Evolutionary conservation across 106 monocot species (phyloP), one percentile per base, ranked within the genome.

Genomic region (Apostasia ramifera): DNA sequence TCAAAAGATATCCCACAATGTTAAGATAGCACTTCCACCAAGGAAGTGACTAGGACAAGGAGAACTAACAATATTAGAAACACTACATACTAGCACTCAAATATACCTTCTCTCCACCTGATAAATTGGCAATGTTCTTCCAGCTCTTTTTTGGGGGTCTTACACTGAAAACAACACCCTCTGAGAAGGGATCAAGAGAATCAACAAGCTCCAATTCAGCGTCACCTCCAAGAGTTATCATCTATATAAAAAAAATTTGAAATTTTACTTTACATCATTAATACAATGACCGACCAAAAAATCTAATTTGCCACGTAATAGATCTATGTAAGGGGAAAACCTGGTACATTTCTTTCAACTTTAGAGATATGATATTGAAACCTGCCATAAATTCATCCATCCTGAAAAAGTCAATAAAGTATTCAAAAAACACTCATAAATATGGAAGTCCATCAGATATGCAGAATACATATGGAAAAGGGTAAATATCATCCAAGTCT

Each of bases 301-400:
- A 53, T 9, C 45, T 39, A 67, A 53, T 40, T 55, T 13, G 6
- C 43, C 43, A 53, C 5, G 1, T 45, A 39, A 26, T 26, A 26
- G 14, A 12, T 13, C 62, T 8, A 53, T 60, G 44, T 37, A 26
- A 26, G 26, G 26, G 43, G 7, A 8, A 26, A 52, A 91, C 97
- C 97, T 97, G 97, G 74, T 97, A 97, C 97, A 97, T 97, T 77
- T 97, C 97, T 75, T 97, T 97, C 72, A 97, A 71, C 73, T 97
- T 97, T 49, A 97, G 66, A 40, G 97, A 97, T 79, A 97, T 97
- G 69, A 85, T 69, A 78, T 92, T 97, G 77, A 97, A 97, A 65
- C 97, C 97, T 62, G 84, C 74, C 97, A 97, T 92, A 74, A 97
- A 97, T 66, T 97, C 92, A 81, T 97, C 97, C 70, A 92, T 81